Conservation (phyloP, 352 stramenopile genomes). For the Globisporangium orthogonon region DNA sequence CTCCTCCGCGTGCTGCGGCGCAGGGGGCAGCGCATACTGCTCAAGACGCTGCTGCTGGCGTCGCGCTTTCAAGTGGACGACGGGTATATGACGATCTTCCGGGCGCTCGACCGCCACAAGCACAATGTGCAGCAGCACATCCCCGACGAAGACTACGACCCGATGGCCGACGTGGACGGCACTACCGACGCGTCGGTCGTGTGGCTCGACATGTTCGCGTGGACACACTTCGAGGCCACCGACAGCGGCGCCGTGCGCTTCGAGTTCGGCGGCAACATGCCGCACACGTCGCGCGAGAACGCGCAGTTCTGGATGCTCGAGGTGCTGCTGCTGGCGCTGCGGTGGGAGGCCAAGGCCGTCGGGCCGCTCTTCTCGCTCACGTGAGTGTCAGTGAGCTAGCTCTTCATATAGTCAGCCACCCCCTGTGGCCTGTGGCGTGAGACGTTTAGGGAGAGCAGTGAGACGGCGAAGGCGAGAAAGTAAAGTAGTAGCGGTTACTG, state of each 20-base stretch:
- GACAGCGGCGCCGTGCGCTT: conserved; percentile 7
- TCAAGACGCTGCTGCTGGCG: conserved; percentile 31
- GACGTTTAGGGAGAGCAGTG: too few relatives aligned
- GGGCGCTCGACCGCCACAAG: conserved; percentile 16
- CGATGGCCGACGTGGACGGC: not conserved
- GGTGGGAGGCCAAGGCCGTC: conserved; percentile 10
- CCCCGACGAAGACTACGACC: conserved; percentile 3
- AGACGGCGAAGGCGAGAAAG: too few relatives aligned
- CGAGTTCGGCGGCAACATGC: conserved; percentile 16
- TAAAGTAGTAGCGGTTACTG: too few relatives aligned
- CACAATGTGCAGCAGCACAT: conserved; percentile 17
- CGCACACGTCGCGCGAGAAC: conserved; percentile 10
- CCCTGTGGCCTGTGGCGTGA: too few relatives aligned
- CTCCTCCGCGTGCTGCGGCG: conserved; percentile 28
- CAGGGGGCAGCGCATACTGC: conserved; percentile 13
- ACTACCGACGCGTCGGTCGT: conserved; percentile 9
- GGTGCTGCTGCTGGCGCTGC: conserved; percentile 14
- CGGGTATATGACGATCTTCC: conserved; percentile 30
- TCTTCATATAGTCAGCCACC: too few relatives aligned
- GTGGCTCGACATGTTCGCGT: conserved; percentile 21
- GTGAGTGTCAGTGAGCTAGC: not conserved
- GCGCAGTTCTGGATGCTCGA: conserved; percentile 16
- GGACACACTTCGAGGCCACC: conserved; percentile 12
- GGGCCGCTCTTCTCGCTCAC: conserved; percentile 10
- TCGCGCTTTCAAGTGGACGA: conserved; percentile 29